These are phyloP conservation scores for Wickerhamiella infanticola DNA, from an alignment of 1,139 yeast species.

Conservation along the genomic window DNA sequence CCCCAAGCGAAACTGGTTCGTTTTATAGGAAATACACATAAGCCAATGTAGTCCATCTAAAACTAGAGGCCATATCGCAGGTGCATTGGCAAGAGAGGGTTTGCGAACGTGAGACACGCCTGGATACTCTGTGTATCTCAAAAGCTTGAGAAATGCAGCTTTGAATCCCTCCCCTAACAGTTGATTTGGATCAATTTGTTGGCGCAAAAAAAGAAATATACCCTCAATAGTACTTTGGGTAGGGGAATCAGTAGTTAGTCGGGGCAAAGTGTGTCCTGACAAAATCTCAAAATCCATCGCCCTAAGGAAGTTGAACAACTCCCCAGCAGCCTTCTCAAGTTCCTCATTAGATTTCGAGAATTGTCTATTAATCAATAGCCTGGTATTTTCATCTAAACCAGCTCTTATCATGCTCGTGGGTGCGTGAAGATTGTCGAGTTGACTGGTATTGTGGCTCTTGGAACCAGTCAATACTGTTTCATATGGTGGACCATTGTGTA, in stretches of 20 bases:
- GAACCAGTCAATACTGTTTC: too few relatives aligned
- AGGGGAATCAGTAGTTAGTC: not conserved
- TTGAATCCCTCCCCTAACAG: not conserved
- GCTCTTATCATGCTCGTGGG: too few relatives aligned
- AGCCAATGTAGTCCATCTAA: not conserved
- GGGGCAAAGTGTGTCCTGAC: not conserved
- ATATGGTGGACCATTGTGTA: too few relatives aligned
- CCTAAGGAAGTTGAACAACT: not conserved
- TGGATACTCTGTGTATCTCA: not conserved
- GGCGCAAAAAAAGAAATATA: not conserved
- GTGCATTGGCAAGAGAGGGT: not conserved
- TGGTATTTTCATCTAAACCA: too few relatives aligned
- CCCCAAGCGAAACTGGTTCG: not conserved
- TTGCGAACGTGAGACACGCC: not conserved
- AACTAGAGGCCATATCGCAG: not conserved
- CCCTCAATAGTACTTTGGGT: not conserved
- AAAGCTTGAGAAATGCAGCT: not conserved
- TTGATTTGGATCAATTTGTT: not conserved
- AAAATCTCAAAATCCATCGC: not conserved
- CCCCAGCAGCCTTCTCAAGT: not conserved
- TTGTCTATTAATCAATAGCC: too few relatives aligned
- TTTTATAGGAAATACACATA: not conserved
- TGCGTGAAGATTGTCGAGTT: too few relatives aligned
- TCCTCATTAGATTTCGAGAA: not conserved
- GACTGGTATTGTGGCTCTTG: too few relatives aligned